phyloP scores from a whole-genome alignment of 441 rosid species.

The Omphalea diandra region DNA sequence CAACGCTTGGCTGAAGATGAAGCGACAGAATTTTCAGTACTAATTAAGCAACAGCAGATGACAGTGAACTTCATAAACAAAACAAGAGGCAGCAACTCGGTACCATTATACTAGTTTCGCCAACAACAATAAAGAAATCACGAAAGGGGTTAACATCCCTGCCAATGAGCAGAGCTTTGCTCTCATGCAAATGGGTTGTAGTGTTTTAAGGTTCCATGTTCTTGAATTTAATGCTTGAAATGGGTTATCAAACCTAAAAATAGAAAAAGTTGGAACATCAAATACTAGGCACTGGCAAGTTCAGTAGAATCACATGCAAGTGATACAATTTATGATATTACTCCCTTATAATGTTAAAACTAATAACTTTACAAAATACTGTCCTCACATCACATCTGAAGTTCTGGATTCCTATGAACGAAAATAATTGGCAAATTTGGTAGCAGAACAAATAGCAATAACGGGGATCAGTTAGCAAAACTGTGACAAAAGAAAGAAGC shows the following conservation, averaged over 20 bases:
- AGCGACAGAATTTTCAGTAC: background rate
- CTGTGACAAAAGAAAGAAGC: slow-evolving; percentile 32
- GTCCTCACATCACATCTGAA: slow-evolving; percentile 5
- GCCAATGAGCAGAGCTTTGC: background rate
- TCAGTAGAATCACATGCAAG: background rate
- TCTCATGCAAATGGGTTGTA: background rate
- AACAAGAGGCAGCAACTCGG: background rate
- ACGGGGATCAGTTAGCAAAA: slow-evolving; percentile 42
- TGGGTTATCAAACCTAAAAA: background rate
- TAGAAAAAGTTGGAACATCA: background rate
- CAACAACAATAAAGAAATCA: background rate
- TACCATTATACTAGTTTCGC: background rate
- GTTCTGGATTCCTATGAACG: slow-evolving; percentile 30
- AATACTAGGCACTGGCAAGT: background rate
- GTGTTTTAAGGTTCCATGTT: no score
- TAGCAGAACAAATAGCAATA: background rate
- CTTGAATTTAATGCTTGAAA: background rate
- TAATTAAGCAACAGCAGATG: background rate
- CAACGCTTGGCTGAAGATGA: no score
- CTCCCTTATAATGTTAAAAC: slow-evolving; percentile 7
- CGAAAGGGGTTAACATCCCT: no score
- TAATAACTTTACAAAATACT: slow-evolving; percentile 36
- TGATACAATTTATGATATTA: slow-evolving; percentile 7
- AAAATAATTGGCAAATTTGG: slow-evolving; percentile 16
- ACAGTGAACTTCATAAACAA: background rate